phyloP scores from a whole-genome alignment of 2,329 filamentous ascomycete species.

The Aureobasidium lini region DNA sequence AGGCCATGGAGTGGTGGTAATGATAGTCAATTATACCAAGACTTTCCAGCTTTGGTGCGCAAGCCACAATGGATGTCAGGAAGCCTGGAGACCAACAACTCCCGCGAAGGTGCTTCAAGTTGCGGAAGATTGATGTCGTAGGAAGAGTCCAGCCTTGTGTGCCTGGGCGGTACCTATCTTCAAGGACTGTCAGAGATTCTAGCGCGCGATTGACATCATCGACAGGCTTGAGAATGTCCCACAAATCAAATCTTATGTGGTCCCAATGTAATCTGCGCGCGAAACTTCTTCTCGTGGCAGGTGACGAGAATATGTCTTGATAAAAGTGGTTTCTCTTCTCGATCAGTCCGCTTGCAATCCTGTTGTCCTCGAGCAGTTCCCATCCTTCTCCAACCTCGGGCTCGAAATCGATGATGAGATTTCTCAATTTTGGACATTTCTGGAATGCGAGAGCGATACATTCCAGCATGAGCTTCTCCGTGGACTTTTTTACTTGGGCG shows the following conservation, averaged over 20 bases:
- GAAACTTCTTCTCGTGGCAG: background rate
- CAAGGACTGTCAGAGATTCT: background rate
- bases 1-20: fast-evolving
- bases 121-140: background rate
- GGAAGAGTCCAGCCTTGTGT: no score
- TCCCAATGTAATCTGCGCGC: background rate
- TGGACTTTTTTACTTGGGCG: background rate
- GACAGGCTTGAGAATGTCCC: background rate
- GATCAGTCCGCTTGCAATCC: background rate
- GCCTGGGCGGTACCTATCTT: background rate
- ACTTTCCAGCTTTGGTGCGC: background rate
- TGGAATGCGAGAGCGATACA: background rate
- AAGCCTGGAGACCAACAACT: background rate
- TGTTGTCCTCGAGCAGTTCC: no score
- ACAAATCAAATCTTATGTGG: background rate
- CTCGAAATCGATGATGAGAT: background rate
- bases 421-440: background rate
- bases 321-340: background rate
- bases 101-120: background rate
- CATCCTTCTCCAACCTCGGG: no score
- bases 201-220: background rate
- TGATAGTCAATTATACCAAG: background rate
- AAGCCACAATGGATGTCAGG: background rate
- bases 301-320: background rate
- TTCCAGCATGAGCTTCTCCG: background rate